These are phyloP conservation scores for Termitomyces sp. DNA, from an alignment of 768 basidiomycete genomes.

Conservation along the genomic window DNA sequence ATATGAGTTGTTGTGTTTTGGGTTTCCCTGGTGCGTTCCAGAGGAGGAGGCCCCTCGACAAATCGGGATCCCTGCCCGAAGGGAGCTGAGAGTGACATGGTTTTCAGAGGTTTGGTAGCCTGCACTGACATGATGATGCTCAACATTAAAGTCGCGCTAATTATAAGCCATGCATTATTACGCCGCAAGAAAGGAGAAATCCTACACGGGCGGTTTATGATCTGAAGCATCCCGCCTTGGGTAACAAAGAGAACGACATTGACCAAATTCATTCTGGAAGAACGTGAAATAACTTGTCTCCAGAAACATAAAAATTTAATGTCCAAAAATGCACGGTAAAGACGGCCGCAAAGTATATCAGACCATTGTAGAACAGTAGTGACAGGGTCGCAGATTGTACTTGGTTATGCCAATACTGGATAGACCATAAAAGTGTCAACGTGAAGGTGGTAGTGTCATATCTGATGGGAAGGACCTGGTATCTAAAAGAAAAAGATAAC, in stretches of 20 bases:
- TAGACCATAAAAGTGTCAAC: constrained; percentile 4
- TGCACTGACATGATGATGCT: constrained; percentile 20
- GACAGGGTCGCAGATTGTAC: constrained; percentile 2
- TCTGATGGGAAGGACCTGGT: constrained; percentile 1
- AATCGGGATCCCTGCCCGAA: background rate
- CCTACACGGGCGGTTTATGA: constrained; percentile 17
- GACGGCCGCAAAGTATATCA: constrained; percentile 21
- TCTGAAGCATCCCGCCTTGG: constrained; percentile 8
- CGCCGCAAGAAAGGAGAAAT: background rate
- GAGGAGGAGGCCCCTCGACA: background rate
- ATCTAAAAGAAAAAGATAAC: background rate
- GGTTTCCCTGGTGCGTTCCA: constrained; percentile 2
- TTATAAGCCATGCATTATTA: background rate
- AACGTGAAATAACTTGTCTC: background rate
- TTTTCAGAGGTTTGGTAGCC: constrained; percentile 18
- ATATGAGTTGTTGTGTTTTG: background rate
- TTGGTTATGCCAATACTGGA: constrained; percentile 4
- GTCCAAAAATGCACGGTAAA: constrained; percentile 9
- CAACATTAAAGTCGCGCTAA: constrained; percentile 17
- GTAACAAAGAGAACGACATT: constrained; percentile 18
- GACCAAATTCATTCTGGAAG: constrained; percentile 14
- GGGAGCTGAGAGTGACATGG: constrained; percentile 1
- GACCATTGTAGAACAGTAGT: constrained; percentile 13
- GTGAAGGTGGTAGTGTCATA: constrained; percentile 16
- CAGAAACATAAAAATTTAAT: background rate